Percentiles rank a stretch among this genome's conserved stretches.
phyloP scores from a whole-genome alignment of 2,329 filamentous ascomycete genomes.

The Tricladium varicosporioides region DNA sequence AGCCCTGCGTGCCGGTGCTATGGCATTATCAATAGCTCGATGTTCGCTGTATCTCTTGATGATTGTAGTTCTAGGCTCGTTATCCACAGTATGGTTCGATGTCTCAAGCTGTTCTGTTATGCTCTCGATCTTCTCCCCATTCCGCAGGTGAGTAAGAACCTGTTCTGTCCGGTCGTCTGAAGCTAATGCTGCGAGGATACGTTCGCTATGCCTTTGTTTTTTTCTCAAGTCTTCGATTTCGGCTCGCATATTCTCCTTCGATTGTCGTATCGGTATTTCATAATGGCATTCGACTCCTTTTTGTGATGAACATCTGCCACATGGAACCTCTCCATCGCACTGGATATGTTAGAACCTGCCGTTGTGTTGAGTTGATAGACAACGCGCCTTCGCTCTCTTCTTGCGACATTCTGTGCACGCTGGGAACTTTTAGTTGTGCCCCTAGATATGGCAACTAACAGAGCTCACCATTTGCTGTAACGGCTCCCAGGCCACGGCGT shows the following conservation, averaged over 20 bases:
- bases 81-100: slow-evolving; percentile 29
- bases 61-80: slow-evolving; percentile 21
- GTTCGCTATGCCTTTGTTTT: slow-evolving; percentile 53
- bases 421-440: not conserved
- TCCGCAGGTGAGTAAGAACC: slow-evolving; percentile 51
- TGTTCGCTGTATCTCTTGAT: slow-evolving; percentile 38
- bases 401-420: slow-evolving; percentile 34
- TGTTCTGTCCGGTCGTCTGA: slow-evolving; percentile 39
- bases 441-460: not conserved
- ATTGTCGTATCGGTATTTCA: slow-evolving; percentile 61
- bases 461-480: slow-evolving; percentile 30
- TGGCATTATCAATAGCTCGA: slow-evolving; percentile 7
- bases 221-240: slow-evolving; percentile 58
- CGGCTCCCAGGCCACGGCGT: slow-evolving; percentile 29
- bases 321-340: slow-evolving; percentile 57
- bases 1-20: not conserved
- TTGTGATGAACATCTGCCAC: slow-evolving; percentile 52
- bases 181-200: slow-evolving; percentile 52
- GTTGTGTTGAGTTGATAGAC: not conserved
- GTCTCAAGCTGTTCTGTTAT: slow-evolving; percentile 54
- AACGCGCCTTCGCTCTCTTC: slow-evolving; percentile 32
- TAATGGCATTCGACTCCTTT: slow-evolving; percentile 56
- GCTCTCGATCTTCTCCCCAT: slow-evolving; percentile 51
- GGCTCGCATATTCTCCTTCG: slow-evolving; percentile 58
- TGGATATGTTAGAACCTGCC: slow-evolving; percentile 36